Conservation (phyloP, 2,329 filamentous ascomycete species). For the Diaporthe citri region DNA sequence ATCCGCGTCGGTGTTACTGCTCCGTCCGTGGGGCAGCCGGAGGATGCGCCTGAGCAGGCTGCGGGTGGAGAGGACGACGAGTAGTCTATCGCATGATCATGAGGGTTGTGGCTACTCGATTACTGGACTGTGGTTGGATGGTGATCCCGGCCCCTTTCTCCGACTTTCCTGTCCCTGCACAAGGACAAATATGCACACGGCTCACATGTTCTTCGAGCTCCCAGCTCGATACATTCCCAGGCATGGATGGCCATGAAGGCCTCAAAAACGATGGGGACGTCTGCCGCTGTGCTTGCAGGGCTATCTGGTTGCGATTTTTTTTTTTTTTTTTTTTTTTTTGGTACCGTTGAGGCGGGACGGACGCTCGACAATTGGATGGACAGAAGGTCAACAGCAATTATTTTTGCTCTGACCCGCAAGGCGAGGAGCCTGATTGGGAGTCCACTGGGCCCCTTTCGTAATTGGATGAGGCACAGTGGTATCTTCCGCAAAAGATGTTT, state of each 20-base stretch:
- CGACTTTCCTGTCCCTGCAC: background rate
- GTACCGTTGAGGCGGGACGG: background rate
- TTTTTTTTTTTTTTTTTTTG: no score
- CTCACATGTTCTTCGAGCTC: background rate
- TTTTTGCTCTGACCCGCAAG: background rate
- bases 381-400: background rate
- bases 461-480: background rate
- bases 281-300: background rate
- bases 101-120: background rate
- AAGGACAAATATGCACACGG: background rate
- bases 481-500: background rate
- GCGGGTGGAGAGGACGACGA: background rate
- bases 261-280: background rate
- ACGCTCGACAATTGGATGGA: conserved; percentile 20
- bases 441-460: background rate
- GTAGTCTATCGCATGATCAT: background rate
- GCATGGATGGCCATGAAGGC: background rate
- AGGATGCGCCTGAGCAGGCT: conserved; percentile 22
- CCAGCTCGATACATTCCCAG: background rate
- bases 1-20: conserved; percentile 60
- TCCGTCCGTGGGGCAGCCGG: background rate
- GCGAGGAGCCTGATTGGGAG: background rate
- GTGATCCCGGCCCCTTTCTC: background rate
- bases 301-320: background rate
- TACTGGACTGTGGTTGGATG: background rate